Percentiles rank a stretch among this genome's conserved stretches.
phyloP scores from a whole-genome alignment of 495 filamentous ascomycete species.

The Alectoria sarmentosa region DNA sequence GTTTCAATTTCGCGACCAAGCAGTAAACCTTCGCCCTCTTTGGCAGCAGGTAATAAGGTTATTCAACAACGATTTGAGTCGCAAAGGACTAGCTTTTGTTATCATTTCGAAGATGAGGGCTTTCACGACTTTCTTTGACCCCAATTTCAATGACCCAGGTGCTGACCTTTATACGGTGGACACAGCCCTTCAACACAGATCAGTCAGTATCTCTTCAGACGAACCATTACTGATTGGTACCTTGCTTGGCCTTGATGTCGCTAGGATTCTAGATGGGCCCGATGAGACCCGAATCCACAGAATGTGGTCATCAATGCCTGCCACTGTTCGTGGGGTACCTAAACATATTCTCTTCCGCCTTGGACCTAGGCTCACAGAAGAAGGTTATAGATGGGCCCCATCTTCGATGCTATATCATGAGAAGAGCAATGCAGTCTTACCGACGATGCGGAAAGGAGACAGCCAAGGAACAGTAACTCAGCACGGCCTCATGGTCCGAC shows the following conservation, averaged over 20 bases:
- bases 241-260: conserved; percentile 9
- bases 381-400: conserved; percentile 16
- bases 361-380: conserved; percentile 11
- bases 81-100: neutral
- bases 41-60: neutral
- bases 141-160: neutral
- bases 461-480: neutral
- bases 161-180: conserved; percentile 9
- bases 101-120: neutral
- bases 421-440: neutral
- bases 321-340: conserved; percentile 7
- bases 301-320: conserved; percentile 16
- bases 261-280: conserved; percentile 4
- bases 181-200: conserved; percentile 7
- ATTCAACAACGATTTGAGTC: neutral
- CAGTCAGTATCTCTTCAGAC: conserved; percentile 11
- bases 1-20: conserved; percentile 10
- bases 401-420: neutral
- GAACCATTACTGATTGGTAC: conserved; percentile 5
- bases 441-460: neutral
- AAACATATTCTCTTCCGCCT: conserved; percentile 16
- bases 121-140: neutral
- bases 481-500: conserved; percentile 7
- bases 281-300: conserved; percentile 9
- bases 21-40: neutral